A percentile compares a stretch with the other conserved stretches of the same genome.
Conservation (phyloP, 106 monocot species). For the Narthecium ossifragum region DNA sequence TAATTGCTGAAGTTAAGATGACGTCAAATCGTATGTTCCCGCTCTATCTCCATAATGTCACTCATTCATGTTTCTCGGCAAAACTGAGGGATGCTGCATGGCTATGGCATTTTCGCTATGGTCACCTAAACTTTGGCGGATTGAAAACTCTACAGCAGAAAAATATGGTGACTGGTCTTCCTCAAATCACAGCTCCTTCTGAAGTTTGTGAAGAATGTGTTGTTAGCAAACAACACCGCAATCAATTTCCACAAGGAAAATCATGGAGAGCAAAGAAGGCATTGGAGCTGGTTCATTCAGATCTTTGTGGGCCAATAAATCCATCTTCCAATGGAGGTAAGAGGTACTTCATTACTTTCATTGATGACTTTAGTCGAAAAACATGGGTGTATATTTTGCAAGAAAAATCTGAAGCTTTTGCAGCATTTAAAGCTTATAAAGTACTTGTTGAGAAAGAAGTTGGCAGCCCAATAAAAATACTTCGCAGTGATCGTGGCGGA, state of each 20-base stretch:
- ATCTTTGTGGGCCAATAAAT: not conserved
- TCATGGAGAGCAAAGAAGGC: constrained; percentile 4
- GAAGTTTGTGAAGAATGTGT: constrained; percentile 10
- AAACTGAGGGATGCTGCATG: not conserved
- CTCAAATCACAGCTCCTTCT: not conserved
- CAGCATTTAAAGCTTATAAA: not conserved
- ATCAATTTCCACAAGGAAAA: not conserved
- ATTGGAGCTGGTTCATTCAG: not conserved
- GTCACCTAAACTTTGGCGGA: constrained; percentile 9
- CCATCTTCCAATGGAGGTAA: not conserved
- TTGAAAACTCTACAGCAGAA: constrained; percentile 10
- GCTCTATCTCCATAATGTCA: not conserved
- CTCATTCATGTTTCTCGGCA: not conserved
- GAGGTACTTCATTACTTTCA: not conserved
- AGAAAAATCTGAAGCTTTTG: constrained; percentile 4
- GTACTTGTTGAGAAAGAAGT: constrained; percentile 4
- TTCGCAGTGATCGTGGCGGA: constrained; percentile 1
- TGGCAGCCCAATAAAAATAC: not conserved
- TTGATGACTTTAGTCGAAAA: not conserved
- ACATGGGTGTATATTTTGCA: constrained; percentile 9
- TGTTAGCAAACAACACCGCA: constrained; percentile 7
- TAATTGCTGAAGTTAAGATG: constrained; percentile 8
- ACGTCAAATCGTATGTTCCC: constrained; percentile 12
- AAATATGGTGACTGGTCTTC: constrained; percentile 7
- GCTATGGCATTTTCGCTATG: constrained; percentile 8